A percentile compares a stretch with the other conserved stretches of the same genome.
These are phyloP conservation scores for Rhizopus sp. DNA, from an alignment of 371 early-diverging fungal species.

Conservation along the genomic window DNA sequence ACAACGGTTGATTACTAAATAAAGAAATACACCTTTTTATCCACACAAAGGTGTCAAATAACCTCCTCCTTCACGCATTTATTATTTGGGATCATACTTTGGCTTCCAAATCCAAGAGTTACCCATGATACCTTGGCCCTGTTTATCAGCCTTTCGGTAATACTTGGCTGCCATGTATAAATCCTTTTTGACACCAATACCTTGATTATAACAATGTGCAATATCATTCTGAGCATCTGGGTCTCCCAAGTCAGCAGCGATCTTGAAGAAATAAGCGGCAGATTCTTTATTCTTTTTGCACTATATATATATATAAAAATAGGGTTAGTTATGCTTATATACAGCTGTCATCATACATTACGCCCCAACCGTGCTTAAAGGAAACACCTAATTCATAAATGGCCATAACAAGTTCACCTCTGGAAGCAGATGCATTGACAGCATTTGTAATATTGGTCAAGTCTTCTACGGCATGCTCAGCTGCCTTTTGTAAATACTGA, in stretches of 20 bases:
- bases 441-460: constrained; percentile 39
- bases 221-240: constrained; percentile 83
- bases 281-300: constrained; percentile 74
- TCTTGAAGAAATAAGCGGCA: constrained; percentile 87
- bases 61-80: not conserved
- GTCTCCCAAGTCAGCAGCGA: constrained; percentile 86
- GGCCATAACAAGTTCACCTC: constrained; percentile 75
- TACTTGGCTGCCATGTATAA: constrained; percentile 80
- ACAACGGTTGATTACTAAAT: too few relatives aligned
- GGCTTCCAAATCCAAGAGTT: constrained; percentile 79
- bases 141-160: constrained; percentile 81
- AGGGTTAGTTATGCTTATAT: constrained; percentile 3
- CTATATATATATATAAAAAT: constrained; percentile 9
- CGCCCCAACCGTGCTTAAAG: constrained; percentile 91
- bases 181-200: constrained; percentile 81
- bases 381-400: constrained; percentile 85
- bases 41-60: too few relatives aligned
- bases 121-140: constrained; percentile 80
- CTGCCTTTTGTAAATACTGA: constrained; percentile 76
- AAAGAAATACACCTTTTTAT: too few relatives aligned
- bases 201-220: constrained; percentile 75
- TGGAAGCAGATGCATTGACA: constrained; percentile 36
- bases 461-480: constrained; percentile 71
- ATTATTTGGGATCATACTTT: constrained; percentile 43
- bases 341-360: constrained; percentile 14